These are phyloP conservation scores for Beauveria asiatica DNA, from an alignment of 2,329 filamentous ascomycete genomes.

Conservation along the genomic window DNA sequence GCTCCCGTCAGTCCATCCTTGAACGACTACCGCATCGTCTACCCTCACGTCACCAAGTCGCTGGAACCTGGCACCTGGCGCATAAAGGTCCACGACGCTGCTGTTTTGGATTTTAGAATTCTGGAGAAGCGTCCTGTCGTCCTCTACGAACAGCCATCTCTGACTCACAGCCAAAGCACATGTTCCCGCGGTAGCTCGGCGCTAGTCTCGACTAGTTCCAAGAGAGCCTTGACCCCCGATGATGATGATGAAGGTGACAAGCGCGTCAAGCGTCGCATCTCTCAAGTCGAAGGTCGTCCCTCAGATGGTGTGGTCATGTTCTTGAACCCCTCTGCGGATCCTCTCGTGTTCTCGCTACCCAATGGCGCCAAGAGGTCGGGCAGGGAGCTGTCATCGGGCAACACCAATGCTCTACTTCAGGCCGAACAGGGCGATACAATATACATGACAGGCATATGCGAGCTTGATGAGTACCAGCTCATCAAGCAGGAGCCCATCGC, in stretches of 20 bases:
- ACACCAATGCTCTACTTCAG: slow-evolving; percentile 43
- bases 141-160: slow-evolving; percentile 26
- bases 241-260: slow-evolving; percentile 30
- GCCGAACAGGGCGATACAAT: slow-evolving; percentile 41
- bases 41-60: slow-evolving; percentile 36
- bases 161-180: slow-evolving; percentile 22
- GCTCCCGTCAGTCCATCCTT: slow-evolving; percentile 30
- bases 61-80: slow-evolving; percentile 49
- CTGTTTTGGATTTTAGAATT: slow-evolving; percentile 50
- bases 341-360: slow-evolving; percentile 44
- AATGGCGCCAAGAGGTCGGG: slow-evolving; percentile 30
- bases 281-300: slow-evolving; percentile 20
- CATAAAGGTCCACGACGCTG: slow-evolving; percentile 39
- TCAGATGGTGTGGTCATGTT: slow-evolving; percentile 48
- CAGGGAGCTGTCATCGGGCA: slow-evolving; percentile 37
- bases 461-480: slow-evolving; percentile 45
- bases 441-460: slow-evolving; percentile 39
- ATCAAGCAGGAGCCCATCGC: slow-evolving; percentile 50
- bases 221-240: slow-evolving; percentile 40
- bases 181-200: slow-evolving; percentile 25
- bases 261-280: slow-evolving; percentile 36
- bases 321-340: slow-evolving; percentile 39
- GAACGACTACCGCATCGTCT: slow-evolving; percentile 35
- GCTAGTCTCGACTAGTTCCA: slow-evolving; percentile 37
- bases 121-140: slow-evolving; percentile 44